phyloP scores from a whole-genome alignment of 805 yeast genomes.

The Metschnikowia cerradonensis region DNA sequence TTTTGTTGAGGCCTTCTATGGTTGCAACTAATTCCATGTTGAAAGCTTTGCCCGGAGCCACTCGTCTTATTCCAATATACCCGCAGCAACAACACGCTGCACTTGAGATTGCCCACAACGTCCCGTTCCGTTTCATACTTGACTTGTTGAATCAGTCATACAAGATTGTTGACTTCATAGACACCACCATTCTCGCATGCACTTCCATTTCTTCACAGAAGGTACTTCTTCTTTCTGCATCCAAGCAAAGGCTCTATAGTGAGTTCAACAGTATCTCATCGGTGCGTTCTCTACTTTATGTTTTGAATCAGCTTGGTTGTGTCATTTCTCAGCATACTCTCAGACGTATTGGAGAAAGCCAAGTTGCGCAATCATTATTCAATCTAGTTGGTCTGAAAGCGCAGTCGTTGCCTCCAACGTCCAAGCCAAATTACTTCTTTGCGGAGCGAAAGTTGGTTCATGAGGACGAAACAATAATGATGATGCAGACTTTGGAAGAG shows the following conservation, averaged over 20 bases:
- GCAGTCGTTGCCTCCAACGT: constrained; percentile 25
- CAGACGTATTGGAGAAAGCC: constrained; percentile 2
- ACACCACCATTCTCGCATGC: constrained; percentile 7
- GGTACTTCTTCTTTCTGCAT: constrained; percentile 3
- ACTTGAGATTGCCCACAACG: constrained; percentile 9
- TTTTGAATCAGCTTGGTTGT: constrained; percentile 13
- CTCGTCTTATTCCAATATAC: constrained; percentile 6
- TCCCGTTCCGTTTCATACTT: constrained; percentile 11
- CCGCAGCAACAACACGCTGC: constrained; percentile 10
- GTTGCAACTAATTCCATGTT: constrained; percentile 4
- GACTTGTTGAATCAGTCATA: constrained; percentile 15
- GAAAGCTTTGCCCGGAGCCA: constrained; percentile 11
- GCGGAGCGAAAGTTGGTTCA: constrained; percentile 8
- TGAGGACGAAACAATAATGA: constrained; percentile 2
- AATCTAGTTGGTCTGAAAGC: neutral
- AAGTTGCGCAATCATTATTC: neutral
- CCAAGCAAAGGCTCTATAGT: constrained; percentile 8
- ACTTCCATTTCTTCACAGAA: constrained; percentile 8
- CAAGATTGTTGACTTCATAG: neutral
- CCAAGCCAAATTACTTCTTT: constrained; percentile 24
- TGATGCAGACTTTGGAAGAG: constrained; percentile 10
- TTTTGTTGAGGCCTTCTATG: constrained; percentile 7
- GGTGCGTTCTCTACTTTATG: constrained; percentile 9
- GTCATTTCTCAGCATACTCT: constrained; percentile 3
- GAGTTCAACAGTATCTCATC: constrained; percentile 11